Evolutionary conservation across 2,329 filamentous ascomycete species (phyloP).

Genomic region (Parascedosporium putredinis): DNA sequence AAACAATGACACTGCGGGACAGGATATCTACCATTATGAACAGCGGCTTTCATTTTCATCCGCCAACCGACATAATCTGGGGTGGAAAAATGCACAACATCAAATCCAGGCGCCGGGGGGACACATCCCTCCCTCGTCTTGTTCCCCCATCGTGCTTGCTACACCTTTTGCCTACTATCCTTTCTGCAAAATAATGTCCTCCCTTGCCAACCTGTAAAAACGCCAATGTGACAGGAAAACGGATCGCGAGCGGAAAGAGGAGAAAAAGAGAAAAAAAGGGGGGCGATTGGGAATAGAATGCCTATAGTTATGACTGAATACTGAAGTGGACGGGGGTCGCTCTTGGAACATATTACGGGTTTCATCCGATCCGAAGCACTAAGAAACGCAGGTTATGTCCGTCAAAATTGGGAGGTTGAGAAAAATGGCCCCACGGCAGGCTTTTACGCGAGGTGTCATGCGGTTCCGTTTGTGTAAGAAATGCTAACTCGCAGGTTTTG

Average conservation of each 20-base stretch:
- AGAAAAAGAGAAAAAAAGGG: conserved; percentile 1
- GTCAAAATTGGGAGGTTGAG: too few relatives aligned
- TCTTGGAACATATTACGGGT: not conserved
- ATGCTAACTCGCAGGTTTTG: too few relatives aligned
- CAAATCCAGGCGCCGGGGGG: not conserved
- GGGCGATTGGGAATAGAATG: not conserved
- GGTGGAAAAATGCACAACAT: too few relatives aligned
- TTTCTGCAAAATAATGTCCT: not conserved
- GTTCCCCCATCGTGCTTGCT: not conserved
- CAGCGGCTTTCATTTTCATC: not conserved
- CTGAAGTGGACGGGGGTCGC: too few relatives aligned
- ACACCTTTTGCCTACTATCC: not conserved
- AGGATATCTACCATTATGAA: not conserved
- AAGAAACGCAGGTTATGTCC: not conserved
- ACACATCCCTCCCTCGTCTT: too few relatives aligned
- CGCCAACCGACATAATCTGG: too few relatives aligned
- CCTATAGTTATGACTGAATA: too few relatives aligned
- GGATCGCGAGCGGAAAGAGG: too few relatives aligned
- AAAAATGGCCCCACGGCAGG: too few relatives aligned
- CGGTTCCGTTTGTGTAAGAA: too few relatives aligned
- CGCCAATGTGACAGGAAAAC: conserved; percentile 1
- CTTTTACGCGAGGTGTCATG: too few relatives aligned
- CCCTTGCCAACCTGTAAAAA: not conserved
- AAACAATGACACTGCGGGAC: not conserved
- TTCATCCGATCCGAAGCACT: too few relatives aligned